Percentiles rank a stretch among this genome's conserved stretches.
phyloP scores from a whole-genome alignment of 2,329 filamentous ascomycete genomes.

The Aspergillus tubingensis region DNA sequence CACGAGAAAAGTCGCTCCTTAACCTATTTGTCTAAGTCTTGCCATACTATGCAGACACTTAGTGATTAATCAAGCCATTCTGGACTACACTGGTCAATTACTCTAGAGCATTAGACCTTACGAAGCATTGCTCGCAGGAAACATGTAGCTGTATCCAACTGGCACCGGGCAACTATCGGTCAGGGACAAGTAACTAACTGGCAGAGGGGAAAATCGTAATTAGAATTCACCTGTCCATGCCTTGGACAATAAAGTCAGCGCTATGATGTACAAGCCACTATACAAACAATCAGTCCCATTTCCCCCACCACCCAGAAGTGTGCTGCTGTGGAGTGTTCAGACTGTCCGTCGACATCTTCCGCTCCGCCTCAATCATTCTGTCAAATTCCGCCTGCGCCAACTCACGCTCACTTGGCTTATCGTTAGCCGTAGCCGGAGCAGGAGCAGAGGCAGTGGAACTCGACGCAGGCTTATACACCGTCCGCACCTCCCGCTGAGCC shows the following conservation, averaged over 20 bases:
- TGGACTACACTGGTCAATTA: background rate
- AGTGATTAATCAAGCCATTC: background rate
- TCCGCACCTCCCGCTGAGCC: background rate
- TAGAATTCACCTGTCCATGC: too few species aligned
- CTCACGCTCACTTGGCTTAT: constrained; percentile 34
- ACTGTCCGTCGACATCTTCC: constrained; percentile 27
- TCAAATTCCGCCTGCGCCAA: constrained; percentile 48
- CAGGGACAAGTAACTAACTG: too few species aligned
- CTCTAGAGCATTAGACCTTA: background rate
- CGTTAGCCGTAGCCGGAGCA: constrained; percentile 15
- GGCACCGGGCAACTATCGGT: too few species aligned
- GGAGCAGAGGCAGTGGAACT: constrained; percentile 1
- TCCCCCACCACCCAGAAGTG: constrained; percentile 16
- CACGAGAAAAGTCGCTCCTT: constrained; percentile 14
- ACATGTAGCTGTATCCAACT: background rate
- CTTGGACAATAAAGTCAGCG: too few species aligned
- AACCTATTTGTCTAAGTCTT: background rate
- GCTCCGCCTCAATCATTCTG: constrained; percentile 44
- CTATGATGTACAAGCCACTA: background rate
- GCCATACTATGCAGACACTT: background rate
- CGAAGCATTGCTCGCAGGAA: background rate
- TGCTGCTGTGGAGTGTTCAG: constrained; percentile 1
- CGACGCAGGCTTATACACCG: background rate
- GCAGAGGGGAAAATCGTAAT: background rate
- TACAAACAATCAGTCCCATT: constrained; percentile 22